A percentile compares a stretch with the other conserved stretches of the same genome.
Conservation (phyloP, 495 filamentous ascomycete genomes). For the Antarctomyces pellizariae region DNA sequence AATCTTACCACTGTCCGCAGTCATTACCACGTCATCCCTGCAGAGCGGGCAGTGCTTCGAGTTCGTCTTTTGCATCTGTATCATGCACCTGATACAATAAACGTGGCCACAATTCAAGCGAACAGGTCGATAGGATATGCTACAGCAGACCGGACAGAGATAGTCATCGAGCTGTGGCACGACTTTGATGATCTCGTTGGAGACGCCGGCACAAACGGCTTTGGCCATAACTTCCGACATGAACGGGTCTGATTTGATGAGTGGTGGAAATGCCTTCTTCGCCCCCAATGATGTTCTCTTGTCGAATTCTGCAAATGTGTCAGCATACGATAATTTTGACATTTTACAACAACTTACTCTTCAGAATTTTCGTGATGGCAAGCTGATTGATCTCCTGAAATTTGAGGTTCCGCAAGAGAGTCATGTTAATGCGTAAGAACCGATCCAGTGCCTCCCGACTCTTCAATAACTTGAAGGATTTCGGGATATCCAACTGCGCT, state of each 20-base stretch:
- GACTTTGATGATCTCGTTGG: slow-evolving; percentile 32
- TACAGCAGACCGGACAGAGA: slow-evolving; percentile 48
- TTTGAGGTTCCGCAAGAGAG: slow-evolving; percentile 37
- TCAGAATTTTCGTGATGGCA: slow-evolving; percentile 53
- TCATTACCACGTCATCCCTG: slow-evolving; percentile 31
- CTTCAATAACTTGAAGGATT: slow-evolving; percentile 31
- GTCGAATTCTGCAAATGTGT: slow-evolving; percentile 36
- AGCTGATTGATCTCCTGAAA: slow-evolving; percentile 52
- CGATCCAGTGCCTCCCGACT: slow-evolving; percentile 29
- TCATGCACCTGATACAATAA: slow-evolving; percentile 51
- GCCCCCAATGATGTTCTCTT: slow-evolving; percentile 50
- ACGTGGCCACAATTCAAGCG: slow-evolving; percentile 38
- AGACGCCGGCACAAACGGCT: slow-evolving; percentile 40
- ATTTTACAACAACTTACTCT: slow-evolving; percentile 26
- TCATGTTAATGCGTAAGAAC: slow-evolving; percentile 40
- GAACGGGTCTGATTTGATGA: slow-evolving; percentile 23
- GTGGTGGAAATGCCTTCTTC: slow-evolving; percentile 24
- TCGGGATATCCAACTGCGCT: slow-evolving; percentile 22
- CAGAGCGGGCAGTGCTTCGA: slow-evolving; percentile 43
- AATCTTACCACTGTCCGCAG: slow-evolving; percentile 30
- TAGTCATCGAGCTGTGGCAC: slow-evolving; percentile 54
- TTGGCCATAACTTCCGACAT: slow-evolving; percentile 35
- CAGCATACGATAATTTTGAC: neutral
- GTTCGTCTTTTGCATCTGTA: slow-evolving; percentile 38
- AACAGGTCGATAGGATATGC: slow-evolving; percentile 41